Evolutionary conservation across 495 filamentous ascomycete genomes (phyloP).

Genomic region (Penicillium robsamsonii): DNA sequence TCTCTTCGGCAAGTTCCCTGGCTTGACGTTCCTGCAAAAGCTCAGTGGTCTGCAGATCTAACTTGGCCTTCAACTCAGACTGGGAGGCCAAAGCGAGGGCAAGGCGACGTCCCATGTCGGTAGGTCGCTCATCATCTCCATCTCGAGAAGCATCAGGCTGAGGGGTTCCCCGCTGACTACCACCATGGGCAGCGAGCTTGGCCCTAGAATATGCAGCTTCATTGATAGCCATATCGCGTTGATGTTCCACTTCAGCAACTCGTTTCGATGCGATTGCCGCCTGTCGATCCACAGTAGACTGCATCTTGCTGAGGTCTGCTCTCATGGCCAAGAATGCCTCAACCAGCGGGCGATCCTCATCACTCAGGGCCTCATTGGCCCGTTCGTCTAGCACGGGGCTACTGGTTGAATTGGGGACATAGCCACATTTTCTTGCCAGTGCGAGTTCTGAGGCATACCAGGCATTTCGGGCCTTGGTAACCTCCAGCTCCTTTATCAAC

Average conservation of each 20-base stretch:
- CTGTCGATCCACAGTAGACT: slow-evolving; percentile 82
- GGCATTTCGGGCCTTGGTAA: slow-evolving; percentile 77
- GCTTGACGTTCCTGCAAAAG: slow-evolving; percentile 77
- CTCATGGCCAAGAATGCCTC: slow-evolving; percentile 92
- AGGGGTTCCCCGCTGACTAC: slow-evolving; percentile 67
- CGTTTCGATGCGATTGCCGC: slow-evolving; percentile 77
- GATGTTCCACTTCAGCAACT: slow-evolving; percentile 89
- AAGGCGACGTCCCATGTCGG: slow-evolving; percentile 77
- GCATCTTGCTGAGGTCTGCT: slow-evolving; percentile 70
- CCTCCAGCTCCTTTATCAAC: slow-evolving; percentile 78
- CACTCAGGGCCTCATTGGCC: slow-evolving; percentile 71
- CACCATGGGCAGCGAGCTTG: slow-evolving; percentile 79
- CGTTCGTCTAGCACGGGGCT: slow-evolving; percentile 75
- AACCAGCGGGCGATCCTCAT: slow-evolving; percentile 87
- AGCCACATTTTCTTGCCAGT: slow-evolving; percentile 83
- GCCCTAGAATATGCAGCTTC: slow-evolving; percentile 95
- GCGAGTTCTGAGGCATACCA: slow-evolving; percentile 97
- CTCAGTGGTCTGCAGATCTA: slow-evolving; percentile 66
- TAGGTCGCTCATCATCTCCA: slow-evolving; percentile 64
- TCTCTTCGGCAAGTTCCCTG: slow-evolving; percentile 83
- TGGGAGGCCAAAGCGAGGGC: slow-evolving; percentile 76
- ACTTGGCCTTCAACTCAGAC: slow-evolving; percentile 66
- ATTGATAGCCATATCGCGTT: slow-evolving; percentile 84
- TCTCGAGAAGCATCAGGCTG: slow-evolving; percentile 64
- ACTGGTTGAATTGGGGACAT: slow-evolving; percentile 67